phyloP scores from a whole-genome alignment of 495 filamentous ascomycete species.

The Annulohypoxylon bovei region DNA sequence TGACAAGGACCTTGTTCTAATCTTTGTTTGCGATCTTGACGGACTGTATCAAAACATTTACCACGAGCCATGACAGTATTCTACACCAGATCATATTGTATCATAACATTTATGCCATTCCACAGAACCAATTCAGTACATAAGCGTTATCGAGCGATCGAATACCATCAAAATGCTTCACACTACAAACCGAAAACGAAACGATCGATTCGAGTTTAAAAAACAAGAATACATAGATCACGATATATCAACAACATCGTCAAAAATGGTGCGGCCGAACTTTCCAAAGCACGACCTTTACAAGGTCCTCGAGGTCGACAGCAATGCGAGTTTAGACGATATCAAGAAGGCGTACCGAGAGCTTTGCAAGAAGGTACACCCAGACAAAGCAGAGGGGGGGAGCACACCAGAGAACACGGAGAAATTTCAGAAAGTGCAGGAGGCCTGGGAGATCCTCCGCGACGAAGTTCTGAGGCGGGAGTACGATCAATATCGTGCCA shows the following conservation, averaged over 20 bases:
- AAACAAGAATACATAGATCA: neutral
- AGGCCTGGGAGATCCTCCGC: constrained; percentile 31
- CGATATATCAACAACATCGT: neutral
- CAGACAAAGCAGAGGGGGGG: constrained; percentile 33
- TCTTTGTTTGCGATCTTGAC: neutral
- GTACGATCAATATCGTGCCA: constrained; percentile 29
- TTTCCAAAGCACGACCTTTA: constrained; percentile 35
- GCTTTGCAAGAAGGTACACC: constrained; percentile 21
- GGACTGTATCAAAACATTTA: neutral
- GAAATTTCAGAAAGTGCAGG: constrained; percentile 16
- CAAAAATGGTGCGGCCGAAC: constrained; percentile 15
- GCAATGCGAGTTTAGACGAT: constrained; percentile 14
- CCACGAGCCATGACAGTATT: constrained; percentile 1
- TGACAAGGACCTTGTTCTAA: neutral
- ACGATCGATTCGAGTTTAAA: neutral
- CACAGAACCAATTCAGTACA: neutral
- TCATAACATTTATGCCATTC: constrained; percentile 1
- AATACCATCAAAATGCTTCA: neutral
- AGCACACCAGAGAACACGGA: constrained; percentile 29
- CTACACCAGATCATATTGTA: neutral
- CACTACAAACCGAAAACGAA: constrained; percentile 1
- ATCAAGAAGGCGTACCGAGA: constrained; percentile 39
- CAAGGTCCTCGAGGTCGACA: constrained; percentile 26
- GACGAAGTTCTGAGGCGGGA: constrained; percentile 20
- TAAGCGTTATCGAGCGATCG: neutral